Evolutionary conservation across 1,284 basidiomycete species (phyloP).

Genomic region (Pascua guehoae): DNA sequence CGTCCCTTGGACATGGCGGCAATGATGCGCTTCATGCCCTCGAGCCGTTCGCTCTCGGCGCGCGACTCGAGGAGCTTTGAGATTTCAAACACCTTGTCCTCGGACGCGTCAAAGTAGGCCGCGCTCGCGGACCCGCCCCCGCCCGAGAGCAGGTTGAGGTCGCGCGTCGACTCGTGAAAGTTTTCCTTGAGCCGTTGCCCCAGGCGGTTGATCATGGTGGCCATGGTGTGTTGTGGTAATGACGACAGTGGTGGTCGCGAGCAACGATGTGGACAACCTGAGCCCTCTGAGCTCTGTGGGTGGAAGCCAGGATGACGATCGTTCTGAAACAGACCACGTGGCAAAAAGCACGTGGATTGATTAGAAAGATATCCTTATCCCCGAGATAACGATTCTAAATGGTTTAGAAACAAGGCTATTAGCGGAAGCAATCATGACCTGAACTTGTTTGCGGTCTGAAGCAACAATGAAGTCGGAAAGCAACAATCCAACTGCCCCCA

Average conservation of each 20-base stretch:
- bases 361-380: no score
- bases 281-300: no score
- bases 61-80: constrained; percentile 78
- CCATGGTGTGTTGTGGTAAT: not conserved
- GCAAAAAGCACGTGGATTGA: no score
- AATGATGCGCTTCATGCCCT: constrained; percentile 88
- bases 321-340: no score
- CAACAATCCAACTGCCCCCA: no score
- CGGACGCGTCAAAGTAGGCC: constrained; percentile 48
- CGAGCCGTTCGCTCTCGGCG: constrained; percentile 80
- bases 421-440: not conserved
- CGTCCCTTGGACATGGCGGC: constrained; percentile 92
- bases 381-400: not conserved
- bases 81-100: constrained; percentile 57
- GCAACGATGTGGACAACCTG: no score
- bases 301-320: no score
- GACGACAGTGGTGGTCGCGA: no score
- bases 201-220: constrained; percentile 39
- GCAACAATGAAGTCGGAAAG: no score
- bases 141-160: constrained; percentile 44
- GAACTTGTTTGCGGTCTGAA: not conserved
- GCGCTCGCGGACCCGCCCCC: constrained; percentile 28
- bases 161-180: constrained; percentile 50
- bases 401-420: not conserved
- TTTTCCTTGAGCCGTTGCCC: constrained; percentile 50